These are phyloP conservation scores for Jackrogersella minutella DNA, from an alignment of 495 filamentous ascomycete species.

Conservation along the genomic window DNA sequence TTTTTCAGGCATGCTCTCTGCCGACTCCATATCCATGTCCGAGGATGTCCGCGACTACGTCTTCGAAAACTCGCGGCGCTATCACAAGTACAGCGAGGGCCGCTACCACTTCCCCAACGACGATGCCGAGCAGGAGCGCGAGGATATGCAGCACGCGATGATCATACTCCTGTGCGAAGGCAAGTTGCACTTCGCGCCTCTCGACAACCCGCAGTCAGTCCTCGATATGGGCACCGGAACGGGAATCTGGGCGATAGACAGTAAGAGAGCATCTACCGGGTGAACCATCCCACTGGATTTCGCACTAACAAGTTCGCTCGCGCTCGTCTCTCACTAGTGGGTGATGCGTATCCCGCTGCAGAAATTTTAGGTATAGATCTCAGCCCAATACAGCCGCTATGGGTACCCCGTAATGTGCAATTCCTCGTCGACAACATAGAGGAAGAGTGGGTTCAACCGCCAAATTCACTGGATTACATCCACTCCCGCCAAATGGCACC, in stretches of 20 bases:
- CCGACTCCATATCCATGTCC: constrained; percentile 38
- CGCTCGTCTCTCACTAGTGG: constrained; percentile 43
- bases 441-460: constrained; percentile 56
- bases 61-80: constrained; percentile 68
- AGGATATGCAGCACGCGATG: constrained; percentile 55
- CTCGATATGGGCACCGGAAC: constrained; percentile 70
- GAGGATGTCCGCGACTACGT: constrained; percentile 58
- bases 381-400: constrained; percentile 63
- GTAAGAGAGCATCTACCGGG: constrained; percentile 36
- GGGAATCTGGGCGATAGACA: constrained; percentile 69
- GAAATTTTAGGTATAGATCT: constrained; percentile 69
- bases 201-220: constrained; percentile 55
- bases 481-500: constrained; percentile 57
- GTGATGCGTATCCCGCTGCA: constrained; percentile 56
- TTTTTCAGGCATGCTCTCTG: constrained; percentile 29
- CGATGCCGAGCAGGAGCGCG: constrained; percentile 57
- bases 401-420: constrained; percentile 61
- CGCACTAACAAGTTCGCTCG: constrained; percentile 13
- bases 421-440: constrained; percentile 68
- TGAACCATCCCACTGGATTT: not conserved
- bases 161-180: constrained; percentile 52
- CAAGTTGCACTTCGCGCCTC: constrained; percentile 58
- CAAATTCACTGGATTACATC: constrained; percentile 60
- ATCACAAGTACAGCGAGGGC: constrained; percentile 67
- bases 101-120: constrained; percentile 66